Evolutionary conservation across 2,329 filamentous ascomycete genomes (phyloP).

Genomic region (Incumbomyces lentus): DNA sequence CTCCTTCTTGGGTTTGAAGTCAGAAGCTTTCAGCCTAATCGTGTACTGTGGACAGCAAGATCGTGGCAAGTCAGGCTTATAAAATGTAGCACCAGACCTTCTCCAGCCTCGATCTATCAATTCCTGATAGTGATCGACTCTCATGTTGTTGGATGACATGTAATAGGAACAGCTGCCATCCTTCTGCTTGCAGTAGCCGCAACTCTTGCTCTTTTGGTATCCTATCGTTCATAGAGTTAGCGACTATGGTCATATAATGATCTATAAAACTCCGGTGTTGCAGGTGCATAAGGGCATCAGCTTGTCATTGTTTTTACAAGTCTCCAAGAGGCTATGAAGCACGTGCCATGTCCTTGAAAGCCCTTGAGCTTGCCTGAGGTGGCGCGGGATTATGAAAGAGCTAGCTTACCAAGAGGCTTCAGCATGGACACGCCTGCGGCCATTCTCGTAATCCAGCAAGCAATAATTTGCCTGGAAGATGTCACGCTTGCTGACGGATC

Average conservation of each 20-base stretch:
- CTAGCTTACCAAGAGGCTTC: constrained; percentile 33
- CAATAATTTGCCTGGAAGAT: too few species aligned
- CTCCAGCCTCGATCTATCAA: constrained; percentile 41
- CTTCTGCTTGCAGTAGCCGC: constrained; percentile 39
- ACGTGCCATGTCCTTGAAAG: too few species aligned
- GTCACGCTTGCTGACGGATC: too few species aligned
- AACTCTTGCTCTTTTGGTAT: constrained; percentile 35
- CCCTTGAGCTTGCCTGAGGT: too few species aligned
- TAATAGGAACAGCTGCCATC: constrained; percentile 38
- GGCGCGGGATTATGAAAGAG: constrained; percentile 3
- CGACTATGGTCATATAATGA: neutral
- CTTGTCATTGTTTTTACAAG: neutral
- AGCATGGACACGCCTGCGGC: constrained; percentile 34
- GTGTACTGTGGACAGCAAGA: constrained; percentile 83
- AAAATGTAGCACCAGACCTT: constrained; percentile 40
- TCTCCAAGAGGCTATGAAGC: too few species aligned
- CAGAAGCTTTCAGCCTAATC: constrained; percentile 34
- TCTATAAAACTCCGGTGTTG: too few species aligned
- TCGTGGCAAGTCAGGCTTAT: constrained; percentile 50
- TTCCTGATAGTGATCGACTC: constrained; percentile 37
- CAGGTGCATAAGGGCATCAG: neutral
- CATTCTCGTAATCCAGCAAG: constrained; percentile 12
- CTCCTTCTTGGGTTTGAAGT: constrained; percentile 35
- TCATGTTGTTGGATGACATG: constrained; percentile 33
- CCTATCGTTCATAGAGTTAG: constrained; percentile 23